A percentile compares a stretch with the other conserved stretches of the same genome.
Conservation (phyloP, 495 filamentous ascomycete genomes). For the Amorphotheca resinae region DNA sequence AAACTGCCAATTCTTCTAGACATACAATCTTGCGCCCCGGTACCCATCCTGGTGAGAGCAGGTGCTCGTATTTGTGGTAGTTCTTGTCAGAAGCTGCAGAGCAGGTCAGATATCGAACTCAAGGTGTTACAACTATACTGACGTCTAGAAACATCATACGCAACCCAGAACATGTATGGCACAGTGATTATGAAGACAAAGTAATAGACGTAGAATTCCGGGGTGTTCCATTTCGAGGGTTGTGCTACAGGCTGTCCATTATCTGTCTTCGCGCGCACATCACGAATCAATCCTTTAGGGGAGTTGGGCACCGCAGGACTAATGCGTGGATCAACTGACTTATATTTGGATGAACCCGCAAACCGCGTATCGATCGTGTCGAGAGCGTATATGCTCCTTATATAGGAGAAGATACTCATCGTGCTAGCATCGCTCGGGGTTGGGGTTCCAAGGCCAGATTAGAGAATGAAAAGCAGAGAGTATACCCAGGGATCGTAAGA, state of each 20-base stretch:
- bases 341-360: constrained; percentile 53
- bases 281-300: not conserved
- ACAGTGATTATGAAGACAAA: constrained; percentile 52
- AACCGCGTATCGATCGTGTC: constrained; percentile 93
- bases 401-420: constrained; percentile 20
- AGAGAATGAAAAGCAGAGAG: not conserved
- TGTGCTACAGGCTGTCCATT: constrained; percentile 23
- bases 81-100: constrained; percentile 63
- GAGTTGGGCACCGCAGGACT: constrained; percentile 22
- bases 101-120: constrained; percentile 1
- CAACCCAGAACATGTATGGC: constrained; percentile 83
- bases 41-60: constrained; percentile 81
- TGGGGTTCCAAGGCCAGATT: not conserved
- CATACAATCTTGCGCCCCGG: constrained; percentile 82
- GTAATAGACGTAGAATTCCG: constrained; percentile 79
- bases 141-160: constrained; percentile 81
- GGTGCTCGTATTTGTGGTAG: constrained; percentile 57
- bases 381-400: constrained; percentile 54
- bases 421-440: constrained; percentile 5
- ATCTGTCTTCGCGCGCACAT: constrained; percentile 11
- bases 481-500: not conserved
- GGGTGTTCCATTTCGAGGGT: constrained; percentile 68
- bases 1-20: constrained; percentile 3
- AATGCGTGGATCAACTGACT: constrained; percentile 28
- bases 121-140: constrained; percentile 17